Conservation (phyloP, 2,329 filamentous ascomycete species). For the Hymenoscyphus linearis region DNA sequence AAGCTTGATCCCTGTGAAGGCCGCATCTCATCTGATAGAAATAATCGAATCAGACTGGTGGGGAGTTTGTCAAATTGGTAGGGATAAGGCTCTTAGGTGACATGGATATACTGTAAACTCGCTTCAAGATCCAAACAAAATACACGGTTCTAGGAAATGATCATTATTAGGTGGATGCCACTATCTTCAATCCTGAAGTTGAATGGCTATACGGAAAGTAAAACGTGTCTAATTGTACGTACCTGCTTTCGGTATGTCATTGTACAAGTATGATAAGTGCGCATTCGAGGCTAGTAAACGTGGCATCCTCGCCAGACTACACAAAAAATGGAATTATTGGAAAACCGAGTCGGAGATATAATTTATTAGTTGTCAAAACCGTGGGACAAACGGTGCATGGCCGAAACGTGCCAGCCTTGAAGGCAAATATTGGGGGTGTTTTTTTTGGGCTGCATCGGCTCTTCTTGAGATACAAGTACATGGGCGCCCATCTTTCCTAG, state of each 20-base stretch:
- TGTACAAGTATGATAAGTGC: background rate
- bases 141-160: background rate
- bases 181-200: background rate
- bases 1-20: no score
- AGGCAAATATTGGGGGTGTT: background rate
- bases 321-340: background rate
- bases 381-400: background rate
- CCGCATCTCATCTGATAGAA: no score
- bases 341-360: background rate
- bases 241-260: background rate
- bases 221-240: background rate
- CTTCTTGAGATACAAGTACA: background rate
- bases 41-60: no score
- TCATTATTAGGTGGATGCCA: background rate
- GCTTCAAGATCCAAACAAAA: background rate
- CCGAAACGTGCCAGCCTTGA: background rate
- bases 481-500: background rate
- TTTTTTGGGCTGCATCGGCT: background rate
- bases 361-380: background rate
- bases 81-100: no score
- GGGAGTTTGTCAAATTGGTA: no score
- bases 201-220: background rate
- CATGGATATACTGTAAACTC: background rate
- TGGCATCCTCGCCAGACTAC: background rate
- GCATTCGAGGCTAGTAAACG: background rate